Base-by-base conservation (phyloP, 768 basidiomycete species). In the Boletellus emodensis region DNA sequence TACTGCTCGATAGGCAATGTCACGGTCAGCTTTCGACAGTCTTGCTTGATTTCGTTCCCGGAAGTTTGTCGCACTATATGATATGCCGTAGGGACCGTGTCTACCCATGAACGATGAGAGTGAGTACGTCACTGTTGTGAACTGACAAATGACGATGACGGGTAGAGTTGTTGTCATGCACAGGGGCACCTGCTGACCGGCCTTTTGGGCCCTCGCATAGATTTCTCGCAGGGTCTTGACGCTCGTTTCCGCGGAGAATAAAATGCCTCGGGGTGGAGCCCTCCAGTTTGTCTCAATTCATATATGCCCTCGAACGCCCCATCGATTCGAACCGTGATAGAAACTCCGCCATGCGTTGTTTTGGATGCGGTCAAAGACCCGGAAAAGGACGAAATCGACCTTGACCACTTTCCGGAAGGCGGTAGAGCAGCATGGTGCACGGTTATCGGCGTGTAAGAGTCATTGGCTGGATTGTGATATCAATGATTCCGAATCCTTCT, bases 321-420 rank as follows among this genome's bases (percentile, higher is more conserved):
- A 8, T 55, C 54, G 5, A 47, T 26, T 17, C 46, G 34, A 24
- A 43, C 51, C 3, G 10, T 14, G 8, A 24, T 17, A 40, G 49
- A 41, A 36, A 28, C 36, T 22, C 33, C 44, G 32, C 17, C 42
- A 1, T 8, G 7, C 6, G 12, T n/a, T 28, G 11, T 20, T 49
- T 43, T 45, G 10, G 36, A 54, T 11, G 17, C n/a, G 1, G 53
- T 54, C 20, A 43, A 51, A 6, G 41, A 30, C 34, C 14, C 10
- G 32, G 48, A 37, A 4, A 47, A 42, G 38, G 17, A 12, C 4
- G 44, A 3, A 15, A 14, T 17, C 2, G 40, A 39, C 3, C 8
- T n/a, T 15, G 20, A 36, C 17, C 54, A 57, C 9, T 68, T 67
- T 28, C 65, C 65, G 0, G 65, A 67, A 51, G 65, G 67, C 9